phyloP scores from a whole-genome alignment of 371 early-diverging fungal species.

The Rhizomucor pusillus region DNA sequence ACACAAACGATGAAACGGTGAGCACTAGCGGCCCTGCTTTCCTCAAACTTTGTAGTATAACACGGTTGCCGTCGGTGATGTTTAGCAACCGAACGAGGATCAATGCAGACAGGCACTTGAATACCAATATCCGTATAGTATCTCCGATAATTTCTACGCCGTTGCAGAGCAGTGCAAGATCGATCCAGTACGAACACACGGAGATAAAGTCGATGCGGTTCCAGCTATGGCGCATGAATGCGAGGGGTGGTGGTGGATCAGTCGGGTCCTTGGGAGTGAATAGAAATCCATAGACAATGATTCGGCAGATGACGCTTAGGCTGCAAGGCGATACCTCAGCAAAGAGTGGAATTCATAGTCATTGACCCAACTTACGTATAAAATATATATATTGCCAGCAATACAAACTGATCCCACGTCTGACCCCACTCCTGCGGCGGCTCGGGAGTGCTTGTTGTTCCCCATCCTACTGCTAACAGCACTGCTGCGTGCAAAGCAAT shows the following conservation, averaged over 20 bases:
- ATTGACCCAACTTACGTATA: conserved; percentile 54
- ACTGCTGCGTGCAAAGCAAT: conserved; percentile 47
- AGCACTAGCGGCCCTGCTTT: conserved; percentile 61
- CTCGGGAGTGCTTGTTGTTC: conserved; percentile 21
- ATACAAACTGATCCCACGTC: conserved; percentile 56
- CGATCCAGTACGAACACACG: conserved; percentile 60
- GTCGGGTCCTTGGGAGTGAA: conserved; percentile 30
- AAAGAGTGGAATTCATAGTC: too few relatives aligned
- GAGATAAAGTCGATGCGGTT: conserved; percentile 66
- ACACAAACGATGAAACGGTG: conserved; percentile 58
- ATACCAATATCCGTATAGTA: conserved; percentile 45
- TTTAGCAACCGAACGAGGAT: conserved; percentile 58
- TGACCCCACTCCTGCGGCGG: conserved; percentile 46
- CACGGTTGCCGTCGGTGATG: conserved; percentile 58
- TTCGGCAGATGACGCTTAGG: conserved; percentile 24
- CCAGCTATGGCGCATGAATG: conserved; percentile 66
- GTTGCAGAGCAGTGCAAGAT: conserved; percentile 40
- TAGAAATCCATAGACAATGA: conserved; percentile 57
- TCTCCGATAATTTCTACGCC: conserved; percentile 34
- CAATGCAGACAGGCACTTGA: conserved; percentile 56
- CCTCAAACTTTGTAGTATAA: conserved; percentile 63
- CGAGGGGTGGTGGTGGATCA: conserved; percentile 21
- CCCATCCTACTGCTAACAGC: conserved; percentile 47
- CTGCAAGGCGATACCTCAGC: too few relatives aligned
- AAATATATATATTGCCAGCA: conserved; percentile 51